A percentile compares a stretch with the other conserved stretches of the same genome.
Conservation (phyloP, 2,329 filamentous ascomycete genomes). For the Aspergillus eucalypticola region DNA sequence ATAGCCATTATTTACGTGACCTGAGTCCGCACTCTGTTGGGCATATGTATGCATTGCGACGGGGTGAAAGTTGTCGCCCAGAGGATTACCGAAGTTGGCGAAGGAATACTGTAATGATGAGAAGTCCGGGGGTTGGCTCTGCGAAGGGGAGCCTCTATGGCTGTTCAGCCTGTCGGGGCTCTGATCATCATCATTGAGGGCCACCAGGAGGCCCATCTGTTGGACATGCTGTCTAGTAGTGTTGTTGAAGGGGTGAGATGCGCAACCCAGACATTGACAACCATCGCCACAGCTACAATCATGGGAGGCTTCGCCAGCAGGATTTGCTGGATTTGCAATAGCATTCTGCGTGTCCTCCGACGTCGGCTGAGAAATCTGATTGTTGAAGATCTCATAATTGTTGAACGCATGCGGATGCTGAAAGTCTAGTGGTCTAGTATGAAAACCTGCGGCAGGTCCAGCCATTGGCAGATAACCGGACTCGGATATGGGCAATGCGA, state of each 20-base stretch:
- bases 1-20: slow-evolving; percentile 24
- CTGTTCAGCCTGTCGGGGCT: slow-evolving; percentile 21
- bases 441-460: slow-evolving; percentile 17
- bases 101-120: slow-evolving; percentile 23
- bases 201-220: slow-evolving; percentile 48
- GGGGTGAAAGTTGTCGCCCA: slow-evolving; percentile 18
- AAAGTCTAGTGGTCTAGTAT: slow-evolving; percentile 10
- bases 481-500: slow-evolving; percentile 16
- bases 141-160: slow-evolving; percentile 24
- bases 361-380: slow-evolving; percentile 18
- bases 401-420: slow-evolving; percentile 16
- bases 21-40: slow-evolving; percentile 18
- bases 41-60: slow-evolving; percentile 24
- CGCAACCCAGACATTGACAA: slow-evolving; percentile 50
- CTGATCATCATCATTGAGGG: slow-evolving; percentile 33
- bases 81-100: slow-evolving; percentile 16
- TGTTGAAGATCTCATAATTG: slow-evolving; percentile 20
- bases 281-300: slow-evolving; percentile 47
- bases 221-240: slow-evolving; percentile 48
- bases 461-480: slow-evolving; percentile 19
- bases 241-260: slow-evolving; percentile 49
- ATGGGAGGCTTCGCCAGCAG: slow-evolving; percentile 28
- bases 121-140: slow-evolving; percentile 16
- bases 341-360: slow-evolving; percentile 5
- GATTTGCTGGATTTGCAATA: slow-evolving; percentile 12